Evolutionary conservation across 1,284 basidiomycete genomes (phyloP).

Genomic region (Leucoagaricus sp.): DNA sequence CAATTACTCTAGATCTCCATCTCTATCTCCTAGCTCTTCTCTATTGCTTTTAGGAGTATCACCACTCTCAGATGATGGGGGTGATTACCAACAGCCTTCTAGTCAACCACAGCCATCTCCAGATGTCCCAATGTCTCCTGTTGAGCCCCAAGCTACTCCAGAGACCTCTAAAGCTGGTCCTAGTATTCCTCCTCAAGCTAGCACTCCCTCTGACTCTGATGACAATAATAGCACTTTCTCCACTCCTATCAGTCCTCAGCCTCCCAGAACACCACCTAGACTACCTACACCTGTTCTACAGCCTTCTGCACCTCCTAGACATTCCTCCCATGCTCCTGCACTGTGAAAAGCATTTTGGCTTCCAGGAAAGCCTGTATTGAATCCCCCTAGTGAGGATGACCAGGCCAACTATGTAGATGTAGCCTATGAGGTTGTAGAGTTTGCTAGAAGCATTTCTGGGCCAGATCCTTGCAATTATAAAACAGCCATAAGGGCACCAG

Average conservation of each 20-base stretch:
- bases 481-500: neutral
- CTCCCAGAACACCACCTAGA: neutral
- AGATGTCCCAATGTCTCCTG: neutral
- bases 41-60: neutral
- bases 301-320: neutral
- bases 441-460: neutral
- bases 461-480: neutral
- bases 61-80: conserved; percentile 19
- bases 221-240: conserved; percentile 29
- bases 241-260: conserved; percentile 19
- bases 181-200: conserved; percentile 15
- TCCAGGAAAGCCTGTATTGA: neutral
- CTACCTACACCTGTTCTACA: neutral
- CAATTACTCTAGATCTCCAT: too few species aligned
- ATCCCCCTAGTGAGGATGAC: neutral
- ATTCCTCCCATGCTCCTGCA: neutral
- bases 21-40: too few species aligned
- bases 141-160: neutral
- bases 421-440: neutral
- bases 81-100: conserved; percentile 1
- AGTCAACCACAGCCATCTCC: too few species aligned
- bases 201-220: conserved; percentile 29
- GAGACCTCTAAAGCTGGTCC: neutral
- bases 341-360: neutral
- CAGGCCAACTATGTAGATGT: neutral